Evolutionary conservation across 225 moss, liverwort and hornwort species (phyloP), one percentile per base, ranked within the genome.

Genomic region (Ulota crispa): DNA sequence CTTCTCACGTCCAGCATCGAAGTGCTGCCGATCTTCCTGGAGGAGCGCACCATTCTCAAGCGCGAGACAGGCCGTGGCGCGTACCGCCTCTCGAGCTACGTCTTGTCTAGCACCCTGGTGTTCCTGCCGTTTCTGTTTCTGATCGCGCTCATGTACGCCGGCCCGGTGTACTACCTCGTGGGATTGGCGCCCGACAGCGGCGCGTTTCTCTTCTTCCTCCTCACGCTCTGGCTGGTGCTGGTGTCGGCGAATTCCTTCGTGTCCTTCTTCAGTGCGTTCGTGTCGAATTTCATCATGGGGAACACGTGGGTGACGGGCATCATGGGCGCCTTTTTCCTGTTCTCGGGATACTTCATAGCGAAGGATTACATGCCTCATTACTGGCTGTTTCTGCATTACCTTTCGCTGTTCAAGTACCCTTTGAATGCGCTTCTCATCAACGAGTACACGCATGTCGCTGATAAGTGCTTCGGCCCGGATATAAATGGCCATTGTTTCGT

Each of bases 271-370:
- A 85, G 87, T 28, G 91, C 94, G 10, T 70, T 96, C 47, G 89
- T 94, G 8, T 93, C 94, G 1, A 86, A 94, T 54, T 93, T 87
- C 76, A 94, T 96, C 70, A 91, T 92, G 86, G 94, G 94, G 0
- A 93, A 91, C 19, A 93, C 94, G 2, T 86, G 94, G 70, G 88
- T 93, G 23, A 89, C 92, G 3, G 92, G 91, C 3, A 87, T 87
- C 68, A 94, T 96, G 94, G 95, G 95, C 2, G 94, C 94, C 1
- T 96, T 96, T 43, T 94, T 96, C 20, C 76, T 96, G 0, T 96
- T 96, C 84, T 94, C 94, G 0, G 95, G 95, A 0, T 96, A 92
- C 37, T 94, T 96, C 86, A 96, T 96, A 9, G 89, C 94, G 2
- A 94, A 92, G 76, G 89, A 94, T 14, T 90, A 86, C 72, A 92